Conservation (phyloP, 202 grass and related monocot genomes). For the Dendrocalamus latiflorus region DNA sequence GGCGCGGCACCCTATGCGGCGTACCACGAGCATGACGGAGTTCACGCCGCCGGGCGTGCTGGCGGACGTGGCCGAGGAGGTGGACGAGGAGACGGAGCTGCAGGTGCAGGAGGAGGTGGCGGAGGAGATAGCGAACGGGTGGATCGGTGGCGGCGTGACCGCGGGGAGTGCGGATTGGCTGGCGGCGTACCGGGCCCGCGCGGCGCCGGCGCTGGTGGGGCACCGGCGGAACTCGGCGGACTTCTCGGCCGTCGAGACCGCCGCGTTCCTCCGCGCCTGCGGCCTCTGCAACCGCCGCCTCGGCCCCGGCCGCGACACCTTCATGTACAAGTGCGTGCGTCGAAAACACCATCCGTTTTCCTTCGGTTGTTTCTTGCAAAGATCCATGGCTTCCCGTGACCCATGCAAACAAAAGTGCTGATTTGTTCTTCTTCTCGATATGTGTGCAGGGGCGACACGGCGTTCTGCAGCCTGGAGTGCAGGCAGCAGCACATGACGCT, state of each 20-base stretch:
- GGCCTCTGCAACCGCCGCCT: constrained; percentile 74
- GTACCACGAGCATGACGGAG: constrained; percentile 73
- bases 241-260: constrained; percentile 38
- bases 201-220: not conserved
- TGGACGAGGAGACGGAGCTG: constrained; percentile 13
- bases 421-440: not conserved
- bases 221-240: constrained; percentile 44
- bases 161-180: constrained; percentile 32
- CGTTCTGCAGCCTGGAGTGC: constrained; percentile 90
- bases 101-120: constrained; percentile 17
- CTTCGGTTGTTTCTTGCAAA: not conserved
- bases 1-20: constrained; percentile 29
- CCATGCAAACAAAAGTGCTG: not conserved
- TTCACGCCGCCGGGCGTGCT: constrained; percentile 50
- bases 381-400: not conserved
- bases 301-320: constrained; percentile 72
- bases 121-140: not conserved
- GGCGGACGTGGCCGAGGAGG: constrained; percentile 24
- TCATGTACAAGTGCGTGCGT: constrained; percentile 60
- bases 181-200: constrained; percentile 16
- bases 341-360: not conserved
- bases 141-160: not conserved
- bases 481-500: constrained; percentile 76
- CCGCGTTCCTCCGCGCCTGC: constrained; percentile 68
- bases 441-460: constrained; percentile 65